A percentile compares a stretch with the other conserved stretches of the same genome.
Evolutionary conservation across 305 asterid species (phyloP).

Genomic region (Fraxinus albicans): DNA sequence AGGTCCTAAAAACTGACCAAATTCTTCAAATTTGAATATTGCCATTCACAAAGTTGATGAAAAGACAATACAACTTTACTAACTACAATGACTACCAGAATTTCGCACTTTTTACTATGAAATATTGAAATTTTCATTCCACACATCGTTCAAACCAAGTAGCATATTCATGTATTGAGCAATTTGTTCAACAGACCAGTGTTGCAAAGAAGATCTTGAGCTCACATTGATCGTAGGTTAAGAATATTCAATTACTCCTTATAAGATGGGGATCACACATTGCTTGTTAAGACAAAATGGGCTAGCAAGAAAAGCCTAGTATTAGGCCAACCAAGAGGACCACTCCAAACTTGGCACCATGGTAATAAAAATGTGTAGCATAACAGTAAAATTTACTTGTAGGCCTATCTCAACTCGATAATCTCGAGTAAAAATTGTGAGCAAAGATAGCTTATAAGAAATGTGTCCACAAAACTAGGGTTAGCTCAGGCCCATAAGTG

Average conservation of each 20-base stretch:
- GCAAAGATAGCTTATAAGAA: background rate
- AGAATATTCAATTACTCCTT: no score
- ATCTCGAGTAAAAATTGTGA: background rate
- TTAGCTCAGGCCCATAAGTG: background rate
- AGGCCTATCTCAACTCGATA: background rate
- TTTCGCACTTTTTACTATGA: background rate
- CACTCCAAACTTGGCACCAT: background rate
- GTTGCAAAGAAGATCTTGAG: background rate
- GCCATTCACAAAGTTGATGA: conserved; percentile 8
- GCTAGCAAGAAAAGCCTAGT: background rate
- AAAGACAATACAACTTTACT: background rate
- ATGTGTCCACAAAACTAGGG: background rate
- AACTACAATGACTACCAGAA: background rate
- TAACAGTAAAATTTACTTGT: background rate
- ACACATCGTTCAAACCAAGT: background rate
- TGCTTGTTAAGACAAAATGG: background rate
- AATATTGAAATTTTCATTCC: background rate
- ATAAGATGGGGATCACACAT: background rate
- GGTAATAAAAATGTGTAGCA: background rate
- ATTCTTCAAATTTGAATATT: conserved; percentile 12
- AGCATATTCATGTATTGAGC: background rate
- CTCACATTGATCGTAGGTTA: background rate
- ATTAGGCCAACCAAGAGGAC: background rate
- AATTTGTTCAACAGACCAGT: background rate
- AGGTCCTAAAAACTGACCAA: conserved; percentile 1